These are phyloP conservation scores for Cercospora janseana DNA, from an alignment of 2,329 filamentous ascomycete species.

Conservation along the genomic window DNA sequence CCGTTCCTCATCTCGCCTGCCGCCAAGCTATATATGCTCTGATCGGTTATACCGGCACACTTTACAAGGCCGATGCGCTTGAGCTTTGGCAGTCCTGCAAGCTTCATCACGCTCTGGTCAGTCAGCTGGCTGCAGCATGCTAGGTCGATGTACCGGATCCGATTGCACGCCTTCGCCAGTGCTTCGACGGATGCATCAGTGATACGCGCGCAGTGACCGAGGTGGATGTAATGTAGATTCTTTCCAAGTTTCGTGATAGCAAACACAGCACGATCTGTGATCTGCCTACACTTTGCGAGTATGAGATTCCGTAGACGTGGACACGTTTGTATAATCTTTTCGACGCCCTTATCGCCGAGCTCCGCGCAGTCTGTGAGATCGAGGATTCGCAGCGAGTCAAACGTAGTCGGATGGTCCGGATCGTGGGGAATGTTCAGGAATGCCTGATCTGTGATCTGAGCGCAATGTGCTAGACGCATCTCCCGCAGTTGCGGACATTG, in stretches of 20 bases:
- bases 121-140: constrained; percentile 92
- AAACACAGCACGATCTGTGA: constrained; percentile 84
- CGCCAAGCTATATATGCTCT: constrained; percentile 81
- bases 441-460: constrained; percentile 79
- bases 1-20: constrained; percentile 44
- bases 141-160: constrained; percentile 94
- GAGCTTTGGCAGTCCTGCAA: constrained; percentile 85
- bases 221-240: constrained; percentile 93
- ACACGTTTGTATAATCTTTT: constrained; percentile 81
- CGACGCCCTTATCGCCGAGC: constrained; percentile 81
- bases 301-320: constrained; percentile 90
- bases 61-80: constrained; percentile 95
- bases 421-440: constrained; percentile 74
- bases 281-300: constrained; percentile 86
- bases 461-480: constrained; percentile 80
- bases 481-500: constrained; percentile 84
- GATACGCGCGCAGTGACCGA: constrained; percentile 89
- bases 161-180: constrained; percentile 80
- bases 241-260: constrained; percentile 88
- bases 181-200: constrained; percentile 85
- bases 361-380: constrained; percentile 86
- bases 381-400: constrained; percentile 86
- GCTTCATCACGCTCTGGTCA: constrained; percentile 76
- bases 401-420: constrained; percentile 51
- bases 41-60: constrained; percentile 84